Base-by-base conservation (phyloP, 805 yeast species). In the Pichia exigua region DNA sequence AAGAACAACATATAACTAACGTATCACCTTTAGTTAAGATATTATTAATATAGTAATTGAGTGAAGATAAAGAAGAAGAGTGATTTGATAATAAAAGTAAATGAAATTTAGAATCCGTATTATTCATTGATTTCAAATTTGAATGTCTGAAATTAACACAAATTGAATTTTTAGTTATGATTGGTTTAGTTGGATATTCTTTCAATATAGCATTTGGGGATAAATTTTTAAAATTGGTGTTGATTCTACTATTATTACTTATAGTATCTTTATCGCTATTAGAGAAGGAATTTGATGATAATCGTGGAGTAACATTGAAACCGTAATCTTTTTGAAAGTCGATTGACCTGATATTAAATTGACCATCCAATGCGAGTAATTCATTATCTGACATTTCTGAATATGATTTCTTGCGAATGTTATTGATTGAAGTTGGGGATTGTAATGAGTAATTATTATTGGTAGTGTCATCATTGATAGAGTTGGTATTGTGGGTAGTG, bases 11-110 rank as follows among this genome's bases (percentile, higher is more conserved):
- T 2, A 87, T 73, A 1, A 87, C 77, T 4, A 87, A 65, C 42
- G 78, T 75, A 64, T 87, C 95, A 15, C 89, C 87, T 59, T 80
- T 68, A 50, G 74, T 76, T 8, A 81, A 68, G 10, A 82, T 65
- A 44, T 73, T 69, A 42, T 71, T 69, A 18, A 84, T 60, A 11
- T 79, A 70, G 76, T 83, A 87, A 62, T 86, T 92, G 18, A 87
- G 65, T 1, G 87, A 80, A 28, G 81, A 84, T 86, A 91, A 82
- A 0, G 94, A 83, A 65, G 83, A 86, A 45, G 71, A 72, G 51
- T 87, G 71, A 6, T 85, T 88, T 50, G 82, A 73, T 42, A 87
- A 72, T 58, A 83, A 79, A 15, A 82, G 77, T 54, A 85, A 51
- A 52, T 63, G 61, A 42, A 54, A 61, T 47, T 59, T 62, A 4